Evolutionary conservation across 306 rosid species (phyloP).

Genomic region (Comarum palustre): DNA sequence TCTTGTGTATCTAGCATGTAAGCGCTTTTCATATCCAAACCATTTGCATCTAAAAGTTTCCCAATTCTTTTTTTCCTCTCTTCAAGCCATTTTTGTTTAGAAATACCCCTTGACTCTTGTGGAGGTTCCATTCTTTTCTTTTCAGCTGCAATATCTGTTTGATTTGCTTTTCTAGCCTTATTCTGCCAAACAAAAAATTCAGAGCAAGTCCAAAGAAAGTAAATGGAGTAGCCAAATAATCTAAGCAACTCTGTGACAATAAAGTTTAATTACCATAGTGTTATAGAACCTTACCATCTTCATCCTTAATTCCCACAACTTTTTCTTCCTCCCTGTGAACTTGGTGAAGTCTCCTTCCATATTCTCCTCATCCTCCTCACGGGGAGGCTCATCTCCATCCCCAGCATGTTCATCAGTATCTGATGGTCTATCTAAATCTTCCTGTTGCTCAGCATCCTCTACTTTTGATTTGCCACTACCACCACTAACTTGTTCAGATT

Average conservation of each 20-base stretch:
- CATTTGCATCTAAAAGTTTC: constrained; percentile 90
- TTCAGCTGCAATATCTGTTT: constrained; percentile 81
- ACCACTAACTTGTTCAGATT: constrained; percentile 42
- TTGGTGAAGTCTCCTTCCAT: constrained; percentile 25
- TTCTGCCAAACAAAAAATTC: constrained; percentile 39
- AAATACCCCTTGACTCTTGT: constrained; percentile 81
- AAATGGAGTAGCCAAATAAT: not conserved
- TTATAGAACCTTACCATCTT: constrained; percentile 60
- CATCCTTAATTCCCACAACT: constrained; percentile 74
- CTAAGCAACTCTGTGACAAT: not conserved
- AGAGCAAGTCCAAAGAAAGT: not conserved
- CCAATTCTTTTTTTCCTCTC: constrained; percentile 91
- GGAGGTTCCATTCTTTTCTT: constrained; percentile 96
- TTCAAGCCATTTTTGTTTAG: constrained; percentile 96
- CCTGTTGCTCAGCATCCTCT: constrained; percentile 37
- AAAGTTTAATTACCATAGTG: constrained; percentile 1
- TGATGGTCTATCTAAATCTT: constrained; percentile 32
- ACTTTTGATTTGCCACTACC: constrained; percentile 33
- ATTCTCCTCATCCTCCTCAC: constrained; percentile 16
- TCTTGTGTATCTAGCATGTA: constrained; percentile 96
- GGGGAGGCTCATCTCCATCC: constrained; percentile 20
- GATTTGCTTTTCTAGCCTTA: constrained; percentile 86
- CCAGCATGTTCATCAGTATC: constrained; percentile 23
- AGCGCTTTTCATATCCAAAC: constrained; percentile 78
- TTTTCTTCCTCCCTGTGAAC: constrained; percentile 68